A percentile compares a stretch with the other conserved stretches of the same genome.
Evolutionary conservation across 192 early-diverging fungal genomes (phyloP).

Genomic region (Umbelopsis isabellina): DNA sequence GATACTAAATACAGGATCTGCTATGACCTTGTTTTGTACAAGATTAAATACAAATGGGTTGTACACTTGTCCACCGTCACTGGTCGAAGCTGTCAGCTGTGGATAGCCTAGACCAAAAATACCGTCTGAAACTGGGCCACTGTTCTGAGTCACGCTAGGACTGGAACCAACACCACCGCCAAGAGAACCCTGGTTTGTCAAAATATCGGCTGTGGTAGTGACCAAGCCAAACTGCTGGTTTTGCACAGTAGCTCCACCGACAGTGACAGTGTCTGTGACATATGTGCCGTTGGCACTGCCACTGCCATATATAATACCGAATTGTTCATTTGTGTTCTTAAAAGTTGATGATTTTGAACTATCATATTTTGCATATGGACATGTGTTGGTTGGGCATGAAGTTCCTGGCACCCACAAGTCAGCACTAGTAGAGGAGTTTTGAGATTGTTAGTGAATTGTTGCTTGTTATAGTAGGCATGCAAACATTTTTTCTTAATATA

Average conservation of each 20-base stretch:
- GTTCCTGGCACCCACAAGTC: slow-evolving; percentile 41
- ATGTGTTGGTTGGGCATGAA: slow-evolving; percentile 22
- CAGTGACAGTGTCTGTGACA: slow-evolving; percentile 29
- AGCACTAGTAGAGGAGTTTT: slow-evolving; percentile 24
- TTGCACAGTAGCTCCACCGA: slow-evolving; percentile 24
- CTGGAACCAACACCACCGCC: background rate
- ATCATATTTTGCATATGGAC: slow-evolving; percentile 32
- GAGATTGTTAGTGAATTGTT: background rate
- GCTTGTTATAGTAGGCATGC: background rate
- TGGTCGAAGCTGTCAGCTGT: slow-evolving; percentile 29
- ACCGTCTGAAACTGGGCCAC: slow-evolving; percentile 24
- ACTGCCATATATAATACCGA: slow-evolving; percentile 39
- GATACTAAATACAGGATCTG: slow-evolving; percentile 35
- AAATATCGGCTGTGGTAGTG: slow-evolving; percentile 26
- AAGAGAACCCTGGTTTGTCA: slow-evolving; percentile 11
- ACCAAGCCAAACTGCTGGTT: slow-evolving; percentile 43
- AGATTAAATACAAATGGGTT: slow-evolving; percentile 43
- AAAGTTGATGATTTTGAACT: slow-evolving; percentile 32
- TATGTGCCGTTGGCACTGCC: slow-evolving; percentile 39
- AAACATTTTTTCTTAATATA: background rate
- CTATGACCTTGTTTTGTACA: slow-evolving; percentile 21
- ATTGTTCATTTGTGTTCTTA: slow-evolving; percentile 12
- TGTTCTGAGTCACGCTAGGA: background rate
- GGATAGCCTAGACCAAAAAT: slow-evolving; percentile 43
- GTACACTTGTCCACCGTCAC: slow-evolving; percentile 21